These are phyloP conservation scores for Hypoxylon sp. DNA, from an alignment of 2,329 filamentous ascomycete genomes.

Conservation along the genomic window DNA sequence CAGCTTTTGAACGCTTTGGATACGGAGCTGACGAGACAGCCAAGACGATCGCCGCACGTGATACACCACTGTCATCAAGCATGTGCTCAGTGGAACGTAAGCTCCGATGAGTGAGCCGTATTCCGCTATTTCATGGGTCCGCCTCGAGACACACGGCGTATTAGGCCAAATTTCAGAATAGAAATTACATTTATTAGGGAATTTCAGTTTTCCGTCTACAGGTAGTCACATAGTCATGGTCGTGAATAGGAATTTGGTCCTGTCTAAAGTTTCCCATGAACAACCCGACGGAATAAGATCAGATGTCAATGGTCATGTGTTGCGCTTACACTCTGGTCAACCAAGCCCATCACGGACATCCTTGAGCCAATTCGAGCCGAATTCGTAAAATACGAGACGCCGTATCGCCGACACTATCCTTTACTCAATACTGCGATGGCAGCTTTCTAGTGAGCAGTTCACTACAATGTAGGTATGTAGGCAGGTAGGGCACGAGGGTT, in stretches of 20 bases:
- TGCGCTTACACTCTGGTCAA: constrained; percentile 1
- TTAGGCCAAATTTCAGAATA: constrained; percentile 7
- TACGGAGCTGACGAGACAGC: constrained; percentile 35
- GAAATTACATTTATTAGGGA: background rate
- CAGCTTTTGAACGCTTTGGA: constrained; percentile 24
- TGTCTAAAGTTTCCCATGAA: background rate
- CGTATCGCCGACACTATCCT: constrained; percentile 22
- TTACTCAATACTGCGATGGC: constrained; percentile 9
- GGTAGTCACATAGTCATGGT: too few species aligned
- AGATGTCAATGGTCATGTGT: constrained; percentile 1
- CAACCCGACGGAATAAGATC: constrained; percentile 1
- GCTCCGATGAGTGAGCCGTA: constrained; percentile 30
- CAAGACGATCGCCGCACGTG: constrained; percentile 38
- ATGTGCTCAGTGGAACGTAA: constrained; percentile 24
- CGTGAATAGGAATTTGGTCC: background rate
- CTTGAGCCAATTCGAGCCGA: constrained; percentile 1
- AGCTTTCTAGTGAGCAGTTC: constrained; percentile 8
- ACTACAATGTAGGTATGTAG: background rate
- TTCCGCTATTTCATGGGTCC: constrained; percentile 3
- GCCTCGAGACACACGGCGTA: constrained; percentile 11
- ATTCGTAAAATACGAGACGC: constrained; percentile 15
- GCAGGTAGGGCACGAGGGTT: constrained; percentile 16
- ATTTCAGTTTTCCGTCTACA: too few species aligned
- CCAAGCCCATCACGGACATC: constrained; percentile 1
- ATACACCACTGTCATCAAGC: constrained; percentile 26